phyloP scores from a whole-genome alignment of 345 rosid species.

The Rubroshorea leprosula region DNA sequence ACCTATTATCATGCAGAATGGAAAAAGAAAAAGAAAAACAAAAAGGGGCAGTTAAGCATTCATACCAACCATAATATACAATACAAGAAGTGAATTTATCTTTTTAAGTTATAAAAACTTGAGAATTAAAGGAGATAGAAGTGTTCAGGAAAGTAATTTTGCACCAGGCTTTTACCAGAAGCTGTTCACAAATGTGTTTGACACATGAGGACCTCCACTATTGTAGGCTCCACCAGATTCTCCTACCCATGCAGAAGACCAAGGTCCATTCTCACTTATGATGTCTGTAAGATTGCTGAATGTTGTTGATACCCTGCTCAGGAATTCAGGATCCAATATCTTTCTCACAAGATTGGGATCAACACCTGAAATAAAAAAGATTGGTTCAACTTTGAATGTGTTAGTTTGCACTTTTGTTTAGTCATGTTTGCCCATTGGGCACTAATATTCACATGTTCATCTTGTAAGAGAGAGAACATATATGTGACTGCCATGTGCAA shows the following conservation, averaged over 20 bases:
- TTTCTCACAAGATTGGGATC: constrained; percentile 68
- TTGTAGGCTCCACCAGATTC: constrained; percentile 98
- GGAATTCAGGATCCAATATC: constrained; percentile 67
- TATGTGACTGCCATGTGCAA: no score
- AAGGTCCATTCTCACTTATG: constrained; percentile 57
- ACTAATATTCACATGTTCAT: no score
- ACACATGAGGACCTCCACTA: constrained; percentile 81
- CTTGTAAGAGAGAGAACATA: no score
- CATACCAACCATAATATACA: background rate
- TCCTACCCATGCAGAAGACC: constrained; percentile 99
- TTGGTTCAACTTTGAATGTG: background rate
- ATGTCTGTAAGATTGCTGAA: constrained; percentile 52
- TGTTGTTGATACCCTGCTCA: constrained; percentile 51
- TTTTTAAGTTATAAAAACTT: constrained; percentile 5
- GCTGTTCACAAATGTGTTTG: constrained; percentile 83
- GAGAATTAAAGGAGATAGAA: background rate
- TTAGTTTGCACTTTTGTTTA: no score
- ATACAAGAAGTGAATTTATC: background rate
- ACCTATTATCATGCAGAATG: constrained; percentile 42
- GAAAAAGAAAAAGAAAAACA: background rate
- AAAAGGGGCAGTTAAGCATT: constrained; percentile 1
- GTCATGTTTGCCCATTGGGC: no score
- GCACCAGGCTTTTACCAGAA: constrained; percentile 64
- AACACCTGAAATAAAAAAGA: constrained; percentile 44
- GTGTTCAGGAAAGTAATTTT: constrained; percentile 3